Conservation (phyloP, 345 rosid species). For the Hibiscus syriacus region DNA sequence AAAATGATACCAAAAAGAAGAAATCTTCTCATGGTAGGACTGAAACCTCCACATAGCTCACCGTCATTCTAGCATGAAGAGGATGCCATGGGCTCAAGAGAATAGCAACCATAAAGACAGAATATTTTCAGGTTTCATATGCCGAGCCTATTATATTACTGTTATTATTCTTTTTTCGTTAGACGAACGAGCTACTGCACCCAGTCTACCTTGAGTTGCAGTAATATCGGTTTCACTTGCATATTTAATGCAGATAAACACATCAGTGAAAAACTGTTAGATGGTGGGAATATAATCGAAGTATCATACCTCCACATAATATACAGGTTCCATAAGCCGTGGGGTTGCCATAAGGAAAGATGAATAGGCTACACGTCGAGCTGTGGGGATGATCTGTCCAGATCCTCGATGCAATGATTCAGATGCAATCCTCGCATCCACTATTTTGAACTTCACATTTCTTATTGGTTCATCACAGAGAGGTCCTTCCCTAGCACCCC, state of each 20-base stretch:
- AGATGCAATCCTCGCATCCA: slow-evolving; percentile 83
- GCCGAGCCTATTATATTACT: not conserved
- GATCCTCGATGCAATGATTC: slow-evolving; percentile 92
- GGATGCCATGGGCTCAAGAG: not conserved
- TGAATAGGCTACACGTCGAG: slow-evolving; percentile 89
- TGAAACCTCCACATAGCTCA: not conserved
- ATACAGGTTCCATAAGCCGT: slow-evolving; percentile 98
- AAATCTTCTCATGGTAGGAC: not conserved
- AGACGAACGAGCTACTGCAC: not conserved
- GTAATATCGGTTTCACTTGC: not conserved
- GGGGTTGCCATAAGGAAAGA: slow-evolving; percentile 95
- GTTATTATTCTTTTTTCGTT: not conserved
- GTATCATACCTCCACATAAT: slow-evolving; percentile 78
- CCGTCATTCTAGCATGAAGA: not conserved
- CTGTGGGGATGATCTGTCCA: slow-evolving; percentile 91
- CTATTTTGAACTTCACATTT: slow-evolving; percentile 92
- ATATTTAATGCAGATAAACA: not conserved
- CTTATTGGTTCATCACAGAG: slow-evolving; percentile 97
- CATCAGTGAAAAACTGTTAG: too few relatives aligned
- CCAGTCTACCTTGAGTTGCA: not conserved
- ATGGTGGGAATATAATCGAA: not conserved
- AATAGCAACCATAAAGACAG: not conserved
- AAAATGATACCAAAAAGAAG: not conserved
- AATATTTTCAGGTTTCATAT: not conserved
- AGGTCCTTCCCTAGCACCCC: slow-evolving; percentile 99